phyloP scores from a whole-genome alignment of 371 early-diverging fungal species.

The Chytridium lagenaria region DNA sequence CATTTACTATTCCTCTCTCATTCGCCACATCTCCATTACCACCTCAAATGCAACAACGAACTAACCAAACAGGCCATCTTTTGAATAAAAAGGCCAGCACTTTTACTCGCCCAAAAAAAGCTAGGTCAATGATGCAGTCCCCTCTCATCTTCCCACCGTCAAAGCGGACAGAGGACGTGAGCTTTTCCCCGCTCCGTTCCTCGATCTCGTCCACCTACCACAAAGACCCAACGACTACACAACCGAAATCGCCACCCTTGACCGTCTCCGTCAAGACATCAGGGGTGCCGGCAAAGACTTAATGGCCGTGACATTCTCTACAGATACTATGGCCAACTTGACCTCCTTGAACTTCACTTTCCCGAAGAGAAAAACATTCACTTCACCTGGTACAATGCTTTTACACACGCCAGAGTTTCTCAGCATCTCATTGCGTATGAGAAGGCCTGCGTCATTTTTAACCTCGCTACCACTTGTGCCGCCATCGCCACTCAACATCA shows the following conservation, averaged over 20 bases:
- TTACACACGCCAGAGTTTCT: constrained; percentile 66
- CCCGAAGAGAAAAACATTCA: constrained; percentile 89
- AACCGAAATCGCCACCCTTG: constrained; percentile 81
- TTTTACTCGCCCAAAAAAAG: no score
- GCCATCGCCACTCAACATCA: constrained; percentile 71
- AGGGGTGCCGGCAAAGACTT: constrained; percentile 90
- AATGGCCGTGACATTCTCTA: constrained; percentile 92
- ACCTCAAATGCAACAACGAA: no score
- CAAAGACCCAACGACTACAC: constrained; percentile 89
- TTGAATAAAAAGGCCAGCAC: no score
- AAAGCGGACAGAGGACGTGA: constrained; percentile 88
- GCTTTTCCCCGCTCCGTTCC: constrained; percentile 82
- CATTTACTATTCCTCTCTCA: no score
- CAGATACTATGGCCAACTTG: constrained; percentile 94
- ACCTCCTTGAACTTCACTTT: constrained; percentile 91
- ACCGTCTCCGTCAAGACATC: constrained; percentile 92
- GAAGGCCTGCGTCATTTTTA: constrained; percentile 94
- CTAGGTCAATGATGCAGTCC: constrained; percentile 15
- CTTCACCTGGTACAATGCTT: constrained; percentile 92
- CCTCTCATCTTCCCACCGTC: constrained; percentile 63
- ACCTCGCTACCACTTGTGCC: constrained; percentile 74
- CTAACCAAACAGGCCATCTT: no score
- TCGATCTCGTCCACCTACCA: constrained; percentile 89
- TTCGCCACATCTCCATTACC: no score
- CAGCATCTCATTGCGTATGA: constrained; percentile 94